Evolutionary conservation across 83 land plant species (phyloP), one percentile per base, ranked within the genome.

Genomic region (Diphasiastrum complanatum): DNA sequence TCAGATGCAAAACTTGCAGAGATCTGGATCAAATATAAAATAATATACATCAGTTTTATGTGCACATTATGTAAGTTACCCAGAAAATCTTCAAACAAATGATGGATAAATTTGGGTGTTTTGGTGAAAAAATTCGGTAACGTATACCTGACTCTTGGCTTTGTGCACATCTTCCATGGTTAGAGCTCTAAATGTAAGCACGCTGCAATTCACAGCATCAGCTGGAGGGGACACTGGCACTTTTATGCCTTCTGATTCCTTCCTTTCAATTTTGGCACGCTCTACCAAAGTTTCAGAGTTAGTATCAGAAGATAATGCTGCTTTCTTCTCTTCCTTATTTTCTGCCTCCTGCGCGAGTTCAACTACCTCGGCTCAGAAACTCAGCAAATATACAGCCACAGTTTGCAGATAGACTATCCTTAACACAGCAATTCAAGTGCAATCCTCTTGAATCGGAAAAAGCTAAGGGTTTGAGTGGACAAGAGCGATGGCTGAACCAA

Each of bases 1-100:
- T 81, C 96, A 0, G 85, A 26, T 33, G 96, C 82, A 65, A 83
- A 83, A 69, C 96, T 89, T 0, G 93, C 81, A n/a, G 91, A 83
- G 27, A 89, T 81, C 91, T 89, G 80, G 53, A 56, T 45, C 55
- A 28, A 37, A 38, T n/a, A 5, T 20, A n/a, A 18, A 24, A 47
- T 3, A 38, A 3, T 14, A 56, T 23, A 22, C 40, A 56, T 45
- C 1, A 12, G 2, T 18, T 5, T 10, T 43, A 6, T 60, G 19
- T 5, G 12, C 12, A 37, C 19, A 4, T 4, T 19, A 60, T 14
- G 43, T 38, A 38, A 8, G 8, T 38, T 8, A 36, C 10, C 24
- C 5, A 43, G 10, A 4, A 2, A 3, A 20, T 23, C 24, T n/a
- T n/a, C 23, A 11, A 41, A 41, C 4, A 20, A 20, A 5, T 34